Percentiles rank a stretch among this genome's conserved stretches.
Conservation (phyloP, 176 grass and related monocot genomes). For the Hordeum vulgare region DNA sequence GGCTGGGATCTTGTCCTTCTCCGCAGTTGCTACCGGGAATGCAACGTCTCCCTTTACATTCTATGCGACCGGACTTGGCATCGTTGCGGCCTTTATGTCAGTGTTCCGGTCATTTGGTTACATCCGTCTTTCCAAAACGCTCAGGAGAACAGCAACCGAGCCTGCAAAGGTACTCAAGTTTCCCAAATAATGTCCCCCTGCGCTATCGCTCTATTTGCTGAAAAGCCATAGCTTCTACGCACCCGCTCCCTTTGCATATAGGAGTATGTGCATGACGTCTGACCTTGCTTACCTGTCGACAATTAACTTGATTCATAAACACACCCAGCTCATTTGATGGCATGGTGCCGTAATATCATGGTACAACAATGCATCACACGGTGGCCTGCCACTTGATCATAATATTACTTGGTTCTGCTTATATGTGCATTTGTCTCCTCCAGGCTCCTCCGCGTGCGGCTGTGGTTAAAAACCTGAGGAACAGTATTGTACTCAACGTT, state of each 20-base stretch:
- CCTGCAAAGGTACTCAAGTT: constrained; percentile 41
- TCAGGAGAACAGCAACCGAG: constrained; percentile 52
- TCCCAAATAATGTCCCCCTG: neutral
- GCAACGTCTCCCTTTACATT: constrained; percentile 71
- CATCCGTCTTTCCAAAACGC: constrained; percentile 48
- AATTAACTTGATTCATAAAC: neutral
- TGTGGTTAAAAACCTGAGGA: constrained; percentile 79
- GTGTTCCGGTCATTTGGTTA: constrained; percentile 63
- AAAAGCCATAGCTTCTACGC: neutral
- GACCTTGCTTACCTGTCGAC: neutral
- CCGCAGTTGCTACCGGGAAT: constrained; percentile 53
- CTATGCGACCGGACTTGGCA: constrained; percentile 34
- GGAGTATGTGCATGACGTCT: neutral
- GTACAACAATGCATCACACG: neutral
- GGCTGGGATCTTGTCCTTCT: constrained; percentile 78
- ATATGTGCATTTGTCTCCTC: neutral
- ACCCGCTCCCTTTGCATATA: neutral
- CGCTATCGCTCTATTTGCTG: neutral
- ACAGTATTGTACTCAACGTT: constrained; percentile 66
- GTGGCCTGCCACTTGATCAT: neutral
- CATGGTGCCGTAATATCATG: neutral
- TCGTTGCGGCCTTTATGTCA: constrained; percentile 41
- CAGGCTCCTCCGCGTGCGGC: constrained; percentile 78
- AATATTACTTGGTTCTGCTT: neutral
- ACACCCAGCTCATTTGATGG: neutral